Base-by-base conservation (phyloP, 2,329 filamentous ascomycete species). In the Colletotrichum incanum region DNA sequence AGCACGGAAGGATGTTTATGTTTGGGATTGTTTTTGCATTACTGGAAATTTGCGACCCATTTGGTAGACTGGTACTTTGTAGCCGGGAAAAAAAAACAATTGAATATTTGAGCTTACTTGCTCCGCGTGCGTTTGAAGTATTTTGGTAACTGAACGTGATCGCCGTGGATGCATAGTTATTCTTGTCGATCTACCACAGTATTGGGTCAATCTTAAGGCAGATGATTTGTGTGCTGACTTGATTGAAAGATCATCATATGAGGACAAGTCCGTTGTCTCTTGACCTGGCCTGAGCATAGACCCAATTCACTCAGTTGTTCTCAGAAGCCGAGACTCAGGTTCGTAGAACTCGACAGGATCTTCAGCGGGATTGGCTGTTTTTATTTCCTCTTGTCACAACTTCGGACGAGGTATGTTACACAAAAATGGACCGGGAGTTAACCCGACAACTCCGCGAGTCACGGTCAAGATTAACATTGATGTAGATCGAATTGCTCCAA, bases 361-460 rank as follows among this genome's bases (percentile, higher is more conserved):
- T 28, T 54, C 26, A 12, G 26, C 7, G 7, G 11, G 16, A 20
- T 11, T 34, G 28, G 26, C 26, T 34, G 14, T 4, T 54, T 54
- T 20, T 23, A 26, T 20, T 7, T 20, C 20, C 11, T 18, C 26
- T 18, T 7, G 50, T 34, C 18, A 8, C 28, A 34, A 34, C 28
- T 34, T 34, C 50, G 28, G 50, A 54, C 50, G 28, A 50, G 18
- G 28, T 34, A 34, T n/a, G 26, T 54, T 11, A 20, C 26, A 52
- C 26, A 54, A n/a, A 54, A 50, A 50, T 3, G 23, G 47, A 50
- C 23, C 23, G 47, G 47, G 20, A 14, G 14, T 50, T 7, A 18
- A 43, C 31, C 20, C 34, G 4, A 28, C 28, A 34, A 37, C 11
- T 28, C 41, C 66, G 50, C 59, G 66, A 68, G 66, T 68, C 66